Evolutionary conservation across 2,329 filamentous ascomycete genomes (phyloP).

Genomic region (Calonectria pauciramosa): DNA sequence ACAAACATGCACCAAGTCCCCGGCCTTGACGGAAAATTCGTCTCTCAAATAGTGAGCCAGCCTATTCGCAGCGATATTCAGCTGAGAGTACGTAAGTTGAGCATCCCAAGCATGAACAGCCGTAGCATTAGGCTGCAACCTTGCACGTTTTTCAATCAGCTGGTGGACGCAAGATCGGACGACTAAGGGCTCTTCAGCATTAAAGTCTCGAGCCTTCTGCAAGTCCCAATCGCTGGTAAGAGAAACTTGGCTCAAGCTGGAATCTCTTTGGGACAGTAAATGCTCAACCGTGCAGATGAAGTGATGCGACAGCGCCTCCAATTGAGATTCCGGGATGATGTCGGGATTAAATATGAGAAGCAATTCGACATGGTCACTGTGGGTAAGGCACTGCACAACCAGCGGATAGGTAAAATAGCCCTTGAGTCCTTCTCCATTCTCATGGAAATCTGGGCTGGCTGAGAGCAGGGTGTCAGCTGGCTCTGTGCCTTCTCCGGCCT

Average conservation of each 20-base stretch:
- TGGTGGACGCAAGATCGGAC: conserved; percentile 34
- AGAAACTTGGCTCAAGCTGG: not conserved
- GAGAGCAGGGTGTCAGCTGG: not conserved
- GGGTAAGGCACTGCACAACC: not conserved
- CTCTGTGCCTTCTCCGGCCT: not conserved
- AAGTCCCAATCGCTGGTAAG: conserved; percentile 8
- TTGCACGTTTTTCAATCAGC: conserved; percentile 30
- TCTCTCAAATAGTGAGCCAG: conserved; percentile 22
- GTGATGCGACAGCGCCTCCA: not conserved
- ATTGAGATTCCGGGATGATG: not conserved
- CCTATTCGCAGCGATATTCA: conserved; percentile 12
- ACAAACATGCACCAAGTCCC: conserved; percentile 20
- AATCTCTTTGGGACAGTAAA: not conserved
- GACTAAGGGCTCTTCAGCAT: not conserved
- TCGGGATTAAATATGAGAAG: conserved; percentile 3
- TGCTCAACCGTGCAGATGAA: not conserved
- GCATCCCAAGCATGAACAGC: conserved; percentile 46
- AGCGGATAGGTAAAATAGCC: conserved; percentile 5
- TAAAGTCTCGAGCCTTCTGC: not conserved
- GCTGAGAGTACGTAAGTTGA: conserved; percentile 37
- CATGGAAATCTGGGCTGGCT: not conserved
- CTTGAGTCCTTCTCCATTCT: not conserved
- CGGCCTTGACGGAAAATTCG: not conserved
- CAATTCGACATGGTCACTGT: not conserved
- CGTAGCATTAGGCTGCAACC: conserved; percentile 15